Percentiles rank a stretch among this genome's conserved stretches.
These are phyloP conservation scores for Mrakia blollopis DNA, from an alignment of 768 basidiomycete species.

Conservation along the genomic window DNA sequence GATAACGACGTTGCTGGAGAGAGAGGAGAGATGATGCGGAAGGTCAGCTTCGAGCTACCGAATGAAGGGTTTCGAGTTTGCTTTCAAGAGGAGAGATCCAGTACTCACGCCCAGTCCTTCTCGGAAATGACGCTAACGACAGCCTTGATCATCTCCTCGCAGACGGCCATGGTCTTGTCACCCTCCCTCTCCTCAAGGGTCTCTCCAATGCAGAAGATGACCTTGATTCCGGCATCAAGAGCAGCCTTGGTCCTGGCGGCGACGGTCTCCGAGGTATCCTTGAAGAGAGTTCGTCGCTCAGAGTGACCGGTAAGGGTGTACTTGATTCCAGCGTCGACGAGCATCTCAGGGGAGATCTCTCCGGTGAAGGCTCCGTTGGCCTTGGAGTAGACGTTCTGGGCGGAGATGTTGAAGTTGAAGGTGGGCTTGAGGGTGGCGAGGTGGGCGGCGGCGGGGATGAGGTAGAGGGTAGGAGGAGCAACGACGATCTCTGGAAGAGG, in stretches of 20 bases:
- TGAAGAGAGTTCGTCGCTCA: conserved; percentile 88
- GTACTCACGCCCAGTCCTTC: conserved; percentile 68
- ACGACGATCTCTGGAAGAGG: conserved; percentile 76
- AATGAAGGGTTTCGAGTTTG: neutral
- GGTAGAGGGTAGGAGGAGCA: conserved; percentile 82
- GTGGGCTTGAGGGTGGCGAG: conserved; percentile 41
- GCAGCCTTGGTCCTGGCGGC: conserved; percentile 83
- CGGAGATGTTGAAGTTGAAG: conserved; percentile 61
- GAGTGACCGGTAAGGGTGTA: conserved; percentile 97
- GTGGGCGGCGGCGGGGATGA: conserved; percentile 62
- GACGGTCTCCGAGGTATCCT: conserved; percentile 71
- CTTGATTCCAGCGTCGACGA: conserved; percentile 76
- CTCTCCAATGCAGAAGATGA: conserved; percentile 96
- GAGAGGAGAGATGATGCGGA: neutral
- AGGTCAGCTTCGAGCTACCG: conserved; percentile 13
- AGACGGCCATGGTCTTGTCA: conserved; percentile 68
- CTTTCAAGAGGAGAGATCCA: conserved; percentile 14
- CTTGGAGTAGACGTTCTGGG: conserved; percentile 87
- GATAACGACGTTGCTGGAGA: conserved; percentile 73
- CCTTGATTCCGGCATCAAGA: conserved; percentile 65
- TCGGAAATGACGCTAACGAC: conserved; percentile 59
- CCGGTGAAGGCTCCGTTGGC: conserved; percentile 88
- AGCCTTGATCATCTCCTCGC: conserved; percentile 73
- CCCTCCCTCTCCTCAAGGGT: conserved; percentile 81
- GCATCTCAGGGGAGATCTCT: conserved; percentile 85